phyloP scores from a whole-genome alignment of 2,329 filamentous ascomycete genomes.

The Penicillium nordicum region DNA sequence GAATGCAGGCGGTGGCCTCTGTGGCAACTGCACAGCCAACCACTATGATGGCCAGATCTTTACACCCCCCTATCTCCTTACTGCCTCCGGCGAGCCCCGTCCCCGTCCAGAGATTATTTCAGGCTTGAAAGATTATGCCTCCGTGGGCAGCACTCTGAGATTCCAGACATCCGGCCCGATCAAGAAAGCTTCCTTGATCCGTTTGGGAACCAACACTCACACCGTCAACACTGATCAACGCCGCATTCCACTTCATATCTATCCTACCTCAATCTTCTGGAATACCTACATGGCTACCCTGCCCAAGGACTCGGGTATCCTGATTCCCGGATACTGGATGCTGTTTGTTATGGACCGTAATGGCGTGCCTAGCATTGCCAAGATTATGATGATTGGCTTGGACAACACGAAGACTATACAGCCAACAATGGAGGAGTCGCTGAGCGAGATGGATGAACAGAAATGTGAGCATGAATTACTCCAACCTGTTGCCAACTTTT shows the following conservation, averaged over 20 bases:
- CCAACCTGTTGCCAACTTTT: background rate
- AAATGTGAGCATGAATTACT: background rate
- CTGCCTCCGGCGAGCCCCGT: constrained; percentile 38
- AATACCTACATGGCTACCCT: constrained; percentile 24
- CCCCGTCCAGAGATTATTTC: constrained; percentile 45
- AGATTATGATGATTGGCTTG: constrained; percentile 4
- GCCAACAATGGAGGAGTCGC: background rate
- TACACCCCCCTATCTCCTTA: constrained; percentile 55
- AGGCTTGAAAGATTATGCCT: constrained; percentile 19
- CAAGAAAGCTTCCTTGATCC: constrained; percentile 42
- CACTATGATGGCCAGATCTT: constrained; percentile 57
- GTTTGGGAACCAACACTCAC: constrained; percentile 52
- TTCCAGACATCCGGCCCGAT: constrained; percentile 38
- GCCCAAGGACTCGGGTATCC: constrained; percentile 49
- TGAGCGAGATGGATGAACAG: background rate
- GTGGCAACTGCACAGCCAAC: constrained; percentile 47
- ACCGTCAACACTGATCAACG: constrained; percentile 59
- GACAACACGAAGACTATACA: background rate
- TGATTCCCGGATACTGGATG: constrained; percentile 54
- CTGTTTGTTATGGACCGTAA: constrained; percentile 46
- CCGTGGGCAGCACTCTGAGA: constrained; percentile 46
- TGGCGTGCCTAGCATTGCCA: constrained; percentile 1
- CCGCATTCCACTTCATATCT: constrained; percentile 45
- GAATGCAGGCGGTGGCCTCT: constrained; percentile 54
- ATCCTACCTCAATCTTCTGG: background rate